These are phyloP conservation scores for Lathyrus aphaca DNA, from an alignment of 306 rosid species.

Conservation along the genomic window DNA sequence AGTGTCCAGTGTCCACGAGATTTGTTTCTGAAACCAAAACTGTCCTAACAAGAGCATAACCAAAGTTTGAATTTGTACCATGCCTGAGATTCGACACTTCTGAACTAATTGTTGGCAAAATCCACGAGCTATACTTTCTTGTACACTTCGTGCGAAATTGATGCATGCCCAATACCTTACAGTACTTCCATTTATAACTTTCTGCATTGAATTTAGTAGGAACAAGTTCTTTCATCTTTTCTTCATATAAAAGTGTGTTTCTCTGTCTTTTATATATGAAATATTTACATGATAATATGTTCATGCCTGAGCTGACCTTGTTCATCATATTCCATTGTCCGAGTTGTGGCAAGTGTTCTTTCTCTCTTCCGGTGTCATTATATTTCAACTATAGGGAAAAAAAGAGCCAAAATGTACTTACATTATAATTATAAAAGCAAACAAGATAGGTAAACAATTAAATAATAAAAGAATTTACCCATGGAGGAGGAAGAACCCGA, in stretches of 20 bases:
- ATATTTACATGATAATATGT: background rate
- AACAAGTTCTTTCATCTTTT: background rate
- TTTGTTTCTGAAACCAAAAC: background rate
- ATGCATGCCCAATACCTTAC: constrained; percentile 52
- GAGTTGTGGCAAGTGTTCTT: constrained; percentile 45
- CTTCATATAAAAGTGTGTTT: background rate
- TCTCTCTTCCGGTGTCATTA: constrained; percentile 49
- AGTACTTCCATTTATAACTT: constrained; percentile 57
- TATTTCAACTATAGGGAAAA: constrained; percentile 38
- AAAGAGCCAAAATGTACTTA: background rate
- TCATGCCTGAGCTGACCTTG: constrained; percentile 40
- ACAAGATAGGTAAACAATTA: background rate
- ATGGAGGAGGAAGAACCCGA: constrained; percentile 44
- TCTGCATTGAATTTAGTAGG: constrained; percentile 39
- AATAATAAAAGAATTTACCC: constrained; percentile 40
- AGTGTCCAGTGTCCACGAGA: background rate
- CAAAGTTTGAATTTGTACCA: constrained; percentile 44
- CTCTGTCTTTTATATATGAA: background rate
- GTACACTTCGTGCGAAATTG: constrained; percentile 45
- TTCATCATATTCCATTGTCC: constrained; percentile 61
- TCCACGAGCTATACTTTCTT: constrained; percentile 49
- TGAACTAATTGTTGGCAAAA: constrained; percentile 59
- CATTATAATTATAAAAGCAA: constrained; percentile 6
- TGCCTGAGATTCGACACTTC: constrained; percentile 58
- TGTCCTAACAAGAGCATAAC: constrained; percentile 5